Evolutionary conservation across 768 basidiomycete species (phyloP), one percentile per base, ranked within the genome.

Genomic region (Leucosporidium scottii): DNA sequence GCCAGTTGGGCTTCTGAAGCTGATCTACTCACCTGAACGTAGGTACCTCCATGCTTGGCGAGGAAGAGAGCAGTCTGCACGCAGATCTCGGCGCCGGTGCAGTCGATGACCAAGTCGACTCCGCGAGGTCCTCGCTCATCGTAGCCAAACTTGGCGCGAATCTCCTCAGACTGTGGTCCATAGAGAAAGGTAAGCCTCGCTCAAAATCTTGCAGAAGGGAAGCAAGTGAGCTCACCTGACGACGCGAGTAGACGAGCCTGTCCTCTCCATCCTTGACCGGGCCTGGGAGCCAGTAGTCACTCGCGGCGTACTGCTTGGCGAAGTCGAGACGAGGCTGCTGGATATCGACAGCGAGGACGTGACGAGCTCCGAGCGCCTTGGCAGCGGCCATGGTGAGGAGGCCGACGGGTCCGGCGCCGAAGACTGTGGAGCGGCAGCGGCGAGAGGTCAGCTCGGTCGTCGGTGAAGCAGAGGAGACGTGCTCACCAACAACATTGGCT

Each of bases 301-400:
- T 88, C 13, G 91, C 92, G 7, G 87, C 90, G 77, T 93, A 93
- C 34, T 75, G 74, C 78, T 87, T 88, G 23, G 93, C 92, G 76
- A 98, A 96, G 59, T 89, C 84, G 58, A 98, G 85, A 48, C 93
- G 87, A 34, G 82, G 78, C 39, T 84, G 80, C 62, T 80, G 79
- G 66, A 79, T 79, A 70, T 81, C 75, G 68, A 94, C 84, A 5
- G 87, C 93, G 67, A 98, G 84, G 69, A 94, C 83, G 58, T 88
- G 86, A 51, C 83, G 82, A 3, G 92, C 94, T 47, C 92, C 93
- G 57, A 94, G 82, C 4, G 93, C 93, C 77, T 88, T 93, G 10
- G 94, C 93, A n/a, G 92, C 91, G 10, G 91, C 93, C 89, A 93
- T 91, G 76, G 88, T 90, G 27, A 96, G 55, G 34, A 82, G 80